Percentiles rank a stretch among this genome's conserved stretches.
These are phyloP conservation scores for Ophiosphaerella korrae DNA, from an alignment of 2,329 filamentous ascomycete species.

Conservation along the genomic window DNA sequence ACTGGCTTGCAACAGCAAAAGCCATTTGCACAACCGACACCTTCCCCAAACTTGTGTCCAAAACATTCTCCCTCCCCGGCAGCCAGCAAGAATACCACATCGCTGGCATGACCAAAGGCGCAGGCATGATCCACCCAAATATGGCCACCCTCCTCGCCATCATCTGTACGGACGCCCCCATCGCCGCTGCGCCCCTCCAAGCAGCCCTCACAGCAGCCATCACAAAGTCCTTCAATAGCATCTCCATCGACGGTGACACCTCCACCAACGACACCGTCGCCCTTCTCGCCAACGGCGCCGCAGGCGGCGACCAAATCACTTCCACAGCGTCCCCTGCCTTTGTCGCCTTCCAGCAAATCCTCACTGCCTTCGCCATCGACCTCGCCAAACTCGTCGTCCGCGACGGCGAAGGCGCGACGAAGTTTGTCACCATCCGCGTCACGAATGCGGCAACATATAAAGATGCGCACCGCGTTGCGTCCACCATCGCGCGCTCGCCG, in stretches of 20 bases:
- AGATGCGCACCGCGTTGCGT: slow-evolving; percentile 79
- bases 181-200: slow-evolving; percentile 70
- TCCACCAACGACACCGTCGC: slow-evolving; percentile 97
- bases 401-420: slow-evolving; percentile 96
- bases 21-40: slow-evolving; percentile 99
- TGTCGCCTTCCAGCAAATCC: slow-evolving; percentile 68
- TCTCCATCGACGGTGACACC: slow-evolving; percentile 95
- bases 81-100: slow-evolving; percentile 80
- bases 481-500: slow-evolving; percentile 86
- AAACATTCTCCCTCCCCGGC: slow-evolving; percentile 81
- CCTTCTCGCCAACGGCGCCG: slow-evolving; percentile 92
- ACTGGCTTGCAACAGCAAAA: slow-evolving; percentile 85
- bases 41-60: slow-evolving; percentile 92
- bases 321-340: slow-evolving; percentile 66
- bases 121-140: slow-evolving; percentile 99
- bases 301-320: slow-evolving; percentile 68
- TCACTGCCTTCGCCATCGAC: slow-evolving; percentile 79
- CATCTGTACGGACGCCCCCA: slow-evolving; percentile 86
- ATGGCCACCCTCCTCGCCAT: slow-evolving; percentile 96
- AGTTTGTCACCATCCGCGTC: slow-evolving; percentile 93
- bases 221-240: slow-evolving; percentile 90
- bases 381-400: slow-evolving; percentile 92
- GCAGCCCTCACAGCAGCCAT: slow-evolving; percentile 74
- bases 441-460: slow-evolving; percentile 71
- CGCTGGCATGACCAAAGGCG: slow-evolving; percentile 95